Evolutionary conservation across 148 eudicot species (phyloP).

Genomic region (Dysphania ambrosioides): DNA sequence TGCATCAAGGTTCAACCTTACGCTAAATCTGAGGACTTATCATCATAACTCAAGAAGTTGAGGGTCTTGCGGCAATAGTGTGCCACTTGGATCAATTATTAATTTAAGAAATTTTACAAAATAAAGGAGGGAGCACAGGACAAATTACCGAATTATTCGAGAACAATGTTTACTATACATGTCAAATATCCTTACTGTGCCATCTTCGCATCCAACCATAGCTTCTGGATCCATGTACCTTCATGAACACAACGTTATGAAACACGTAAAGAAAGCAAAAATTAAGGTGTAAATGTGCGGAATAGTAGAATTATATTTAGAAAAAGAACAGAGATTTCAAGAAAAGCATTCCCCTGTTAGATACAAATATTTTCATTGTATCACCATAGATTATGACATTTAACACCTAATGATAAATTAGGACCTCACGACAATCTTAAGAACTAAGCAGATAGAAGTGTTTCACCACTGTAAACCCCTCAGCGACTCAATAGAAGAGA

Average conservation of each 20-base stretch:
- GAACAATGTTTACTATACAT: conserved; percentile 79
- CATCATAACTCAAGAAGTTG: neutral
- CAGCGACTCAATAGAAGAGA: neutral
- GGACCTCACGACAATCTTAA: no score
- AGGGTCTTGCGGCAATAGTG: neutral
- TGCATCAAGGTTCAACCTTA: neutral
- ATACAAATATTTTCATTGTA: neutral
- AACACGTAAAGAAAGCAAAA: neutral
- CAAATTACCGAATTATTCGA: conserved; percentile 63
- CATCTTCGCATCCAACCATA: conserved; percentile 82
- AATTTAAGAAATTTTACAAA: neutral
- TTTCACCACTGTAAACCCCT: neutral
- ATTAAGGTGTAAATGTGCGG: neutral
- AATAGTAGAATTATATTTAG: neutral
- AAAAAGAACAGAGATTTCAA: neutral
- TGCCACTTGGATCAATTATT: neutral
- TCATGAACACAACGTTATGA: conserved; percentile 17
- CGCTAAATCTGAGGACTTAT: neutral
- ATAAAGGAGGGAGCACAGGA: neutral
- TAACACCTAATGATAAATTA: neutral
- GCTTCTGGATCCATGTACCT: conserved; percentile 92
- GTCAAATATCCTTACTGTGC: conserved; percentile 80
- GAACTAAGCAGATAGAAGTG: no score
- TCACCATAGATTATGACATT: neutral
- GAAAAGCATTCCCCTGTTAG: neutral